Percentiles rank a stretch among this genome's conserved stretches.
These are phyloP conservation scores for Elaeis guineensis DNA, from an alignment of 176 grass and related monocot genomes.

Conservation along the genomic window DNA sequence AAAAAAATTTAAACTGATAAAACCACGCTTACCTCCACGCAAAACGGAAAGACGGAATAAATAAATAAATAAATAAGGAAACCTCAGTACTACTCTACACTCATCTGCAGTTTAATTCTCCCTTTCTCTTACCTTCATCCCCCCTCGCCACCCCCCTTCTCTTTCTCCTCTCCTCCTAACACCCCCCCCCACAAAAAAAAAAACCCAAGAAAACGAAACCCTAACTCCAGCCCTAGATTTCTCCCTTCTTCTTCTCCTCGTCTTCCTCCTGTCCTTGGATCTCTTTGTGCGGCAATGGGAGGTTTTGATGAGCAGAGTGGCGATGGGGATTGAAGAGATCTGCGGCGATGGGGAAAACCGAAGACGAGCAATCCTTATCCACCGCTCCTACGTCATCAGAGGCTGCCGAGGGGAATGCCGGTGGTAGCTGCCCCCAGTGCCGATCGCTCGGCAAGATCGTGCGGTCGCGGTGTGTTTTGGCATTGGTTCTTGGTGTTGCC, in stretches of 20 bases:
- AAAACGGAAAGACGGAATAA: no score
- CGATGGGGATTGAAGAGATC: constrained; percentile 10
- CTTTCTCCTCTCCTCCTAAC: not conserved
- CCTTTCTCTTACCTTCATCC: not conserved
- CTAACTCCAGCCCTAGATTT: constrained; percentile 18
- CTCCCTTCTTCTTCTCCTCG: not conserved
- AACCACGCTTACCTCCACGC: no score
- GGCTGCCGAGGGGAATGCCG: not conserved
- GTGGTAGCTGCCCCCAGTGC: not conserved
- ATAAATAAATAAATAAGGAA: no score
- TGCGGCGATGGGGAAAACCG: constrained; percentile 17
- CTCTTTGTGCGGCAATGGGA: constrained; percentile 10
- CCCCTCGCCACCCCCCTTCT: not conserved
- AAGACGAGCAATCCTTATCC: constrained; percentile 19
- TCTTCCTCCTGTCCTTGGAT: not conserved
- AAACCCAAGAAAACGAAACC: not conserved
- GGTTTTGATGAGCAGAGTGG: constrained; percentile 17
- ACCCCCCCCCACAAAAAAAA: no score
- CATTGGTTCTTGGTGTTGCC: constrained; percentile 49
- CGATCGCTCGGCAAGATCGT: constrained; percentile 22
- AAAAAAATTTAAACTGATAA: no score
- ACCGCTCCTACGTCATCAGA: constrained; percentile 1
- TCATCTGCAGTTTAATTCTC: no score
- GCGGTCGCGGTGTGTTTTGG: constrained; percentile 43
- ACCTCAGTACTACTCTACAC: no score